phyloP scores from a whole-genome alignment of 2,329 filamentous ascomycete genomes.

The Aspergillus hiratsukae region DNA sequence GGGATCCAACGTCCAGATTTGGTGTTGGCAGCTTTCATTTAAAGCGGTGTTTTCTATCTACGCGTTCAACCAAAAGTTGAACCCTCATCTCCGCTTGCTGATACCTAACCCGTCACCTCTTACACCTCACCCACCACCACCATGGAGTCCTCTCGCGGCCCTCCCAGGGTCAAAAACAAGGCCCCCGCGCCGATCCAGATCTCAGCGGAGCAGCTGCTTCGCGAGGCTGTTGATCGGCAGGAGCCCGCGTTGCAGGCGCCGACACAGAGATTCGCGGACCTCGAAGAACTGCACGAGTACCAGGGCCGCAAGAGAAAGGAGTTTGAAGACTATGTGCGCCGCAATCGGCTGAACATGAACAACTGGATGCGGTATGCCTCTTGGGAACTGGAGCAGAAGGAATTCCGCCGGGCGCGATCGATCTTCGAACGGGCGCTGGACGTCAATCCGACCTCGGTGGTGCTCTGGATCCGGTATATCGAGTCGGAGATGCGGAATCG shows the following conservation, averaged over 20 bases:
- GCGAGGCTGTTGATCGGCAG: conserved; percentile 94
- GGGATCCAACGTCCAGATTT: conserved; percentile 1
- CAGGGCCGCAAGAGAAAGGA: conserved; percentile 94
- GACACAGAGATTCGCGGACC: conserved; percentile 89
- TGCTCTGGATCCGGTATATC: conserved; percentile 87
- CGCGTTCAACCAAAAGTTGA: not conserved
- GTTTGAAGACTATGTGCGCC: conserved; percentile 95
- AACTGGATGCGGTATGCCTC: conserved; percentile 98
- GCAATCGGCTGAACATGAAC: conserved; percentile 93
- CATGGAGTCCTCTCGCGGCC: conserved; percentile 89
- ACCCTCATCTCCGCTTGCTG: not conserved
- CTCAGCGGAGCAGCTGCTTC: conserved; percentile 91
- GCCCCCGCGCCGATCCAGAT: conserved; percentile 86
- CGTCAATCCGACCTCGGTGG: conserved; percentile 79
- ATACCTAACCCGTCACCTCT: conserved; percentile 1
- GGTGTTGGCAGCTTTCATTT: not conserved
- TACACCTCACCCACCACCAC: conserved; percentile 23
- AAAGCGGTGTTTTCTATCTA: not conserved
- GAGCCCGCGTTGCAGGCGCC: conserved; percentile 83
- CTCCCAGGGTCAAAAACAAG: conserved; percentile 98
- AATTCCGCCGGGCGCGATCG: conserved; percentile 83
- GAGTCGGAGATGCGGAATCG: conserved; percentile 93
- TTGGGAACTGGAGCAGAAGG: conserved; percentile 98
- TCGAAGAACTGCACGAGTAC: conserved; percentile 97
- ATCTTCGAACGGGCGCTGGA: conserved; percentile 95